Evolutionary conservation across 805 yeast species (phyloP), one percentile per base, ranked within the genome.

Genomic region (Starmera pachycereana): DNA sequence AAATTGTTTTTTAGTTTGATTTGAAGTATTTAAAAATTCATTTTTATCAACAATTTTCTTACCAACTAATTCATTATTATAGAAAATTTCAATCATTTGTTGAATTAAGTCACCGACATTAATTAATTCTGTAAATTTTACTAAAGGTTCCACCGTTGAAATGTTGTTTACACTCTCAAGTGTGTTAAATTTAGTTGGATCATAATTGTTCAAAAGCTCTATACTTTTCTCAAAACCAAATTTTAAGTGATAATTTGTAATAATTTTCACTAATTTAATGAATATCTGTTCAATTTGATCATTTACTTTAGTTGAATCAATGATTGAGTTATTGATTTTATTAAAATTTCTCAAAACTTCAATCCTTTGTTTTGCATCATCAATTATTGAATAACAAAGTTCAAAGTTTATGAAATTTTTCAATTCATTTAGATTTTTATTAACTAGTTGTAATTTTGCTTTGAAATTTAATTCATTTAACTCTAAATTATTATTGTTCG

Each of bases 31-130:
- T 40, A 87, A 67, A 51, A 89, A 85, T 45, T 92, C 95, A 46
- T 81, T 83, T 40, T 78, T 74, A 49, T 80, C 78, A 25, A 87
- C 76, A 18, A 86, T 69, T 35, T 67, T 64, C 32, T 72, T 67
- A 4, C 49, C 40, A 1, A 66, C 68, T 48, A 90, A 69, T 56
- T 90, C 97, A 56, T 85, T 89, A 50, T 83, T 82, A 61, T 87
- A 90, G 50, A 92, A 92, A 6, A 87, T 85, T 39, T 84, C 88
- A 35, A 89, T 64, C 94, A 90, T 86, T 56, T 90, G 97, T 51
- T 87, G 81, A 18, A 92, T 85, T 42, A 90, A 65, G 58, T 90
- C 98, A 5, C 96, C 97, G 44, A 86, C 79, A 50, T 89, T 92
- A 30, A 92, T 92, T 41, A 92, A 69, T 55, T 90, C 97, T 13